Evolutionary conservation across 352 stramenopile genomes (phyloP), one percentile per base, ranked within the genome.

Genomic region (Phytophthora niederhauseri): DNA sequence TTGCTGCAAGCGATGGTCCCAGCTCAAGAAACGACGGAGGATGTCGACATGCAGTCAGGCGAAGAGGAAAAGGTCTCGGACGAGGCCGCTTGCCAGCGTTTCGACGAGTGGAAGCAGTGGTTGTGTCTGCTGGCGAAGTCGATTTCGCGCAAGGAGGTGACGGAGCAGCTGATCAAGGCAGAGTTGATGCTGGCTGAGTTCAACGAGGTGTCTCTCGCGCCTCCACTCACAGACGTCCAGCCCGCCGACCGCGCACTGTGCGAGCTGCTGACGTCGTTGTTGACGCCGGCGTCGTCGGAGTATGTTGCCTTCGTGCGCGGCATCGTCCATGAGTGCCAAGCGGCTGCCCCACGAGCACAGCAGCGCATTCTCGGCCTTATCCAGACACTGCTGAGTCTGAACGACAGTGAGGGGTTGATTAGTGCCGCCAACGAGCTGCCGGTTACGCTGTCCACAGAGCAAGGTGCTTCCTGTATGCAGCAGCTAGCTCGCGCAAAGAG

Each of bases 61-160:
- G 15, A 0, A 6, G 38, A 57, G 17, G 51, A 70, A 48, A 36
- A 64, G 7, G 45, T 66, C 19, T 48, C 63, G 0, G 61, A 58
- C 50, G 46, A 77, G 1, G 64, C 17, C 36, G 38, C 69, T 24
- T 31, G n/a, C 30, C 61, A 57, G 24, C 51, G 57, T 34, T 85
- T 79, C 41, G 41, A 66, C 24, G 66, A 76, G 36, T 92, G 85
- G 85, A 79, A 73, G 9, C 28, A 69, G 30, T 93, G 83, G 85
- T 52, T 93, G 9, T 68, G 64, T 61, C 49, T 89, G 8, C 53
- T 92, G 15, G 78, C 83, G 1, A 64, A 64, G n/a, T 57, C 50
- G 2, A 68, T 89, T 50, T 91, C 81, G 1, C 68, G 73, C 30
- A 75, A 70, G 49, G 76, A 91, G 22, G 78, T 91, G 15, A 84